Evolutionary conservation across 2,329 filamentous ascomycete species (phyloP).

Genomic region (Volutella citrinella): DNA sequence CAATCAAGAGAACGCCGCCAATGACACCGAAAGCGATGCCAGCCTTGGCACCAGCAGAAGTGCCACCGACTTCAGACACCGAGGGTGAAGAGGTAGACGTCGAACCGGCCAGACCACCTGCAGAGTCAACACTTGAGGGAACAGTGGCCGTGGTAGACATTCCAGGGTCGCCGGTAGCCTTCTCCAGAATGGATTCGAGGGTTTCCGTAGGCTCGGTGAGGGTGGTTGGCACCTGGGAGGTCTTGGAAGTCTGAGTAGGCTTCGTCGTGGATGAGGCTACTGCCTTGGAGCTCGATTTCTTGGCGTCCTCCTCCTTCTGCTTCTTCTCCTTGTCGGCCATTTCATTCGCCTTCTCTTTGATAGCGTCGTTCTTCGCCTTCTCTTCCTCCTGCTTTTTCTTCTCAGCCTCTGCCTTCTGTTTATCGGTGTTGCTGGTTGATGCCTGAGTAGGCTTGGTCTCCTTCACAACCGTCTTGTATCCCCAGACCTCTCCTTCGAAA

Average conservation of each 20-base stretch:
- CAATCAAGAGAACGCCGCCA: constrained; percentile 62
- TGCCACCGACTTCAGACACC: constrained; percentile 15
- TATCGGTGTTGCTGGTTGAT: constrained; percentile 4
- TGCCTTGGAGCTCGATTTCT: constrained; percentile 11
- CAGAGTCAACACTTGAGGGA: constrained; percentile 13
- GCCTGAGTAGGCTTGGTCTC: constrained; percentile 14
- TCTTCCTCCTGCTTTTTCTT: constrained; percentile 2
- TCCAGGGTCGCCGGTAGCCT: constrained; percentile 24
- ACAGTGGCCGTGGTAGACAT: constrained; percentile 7
- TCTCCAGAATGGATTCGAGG: constrained; percentile 28
- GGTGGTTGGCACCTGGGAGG: constrained; percentile 23
- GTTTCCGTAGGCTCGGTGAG: constrained; percentile 25
- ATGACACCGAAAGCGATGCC: constrained; percentile 84
- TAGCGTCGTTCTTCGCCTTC: constrained; percentile 1
- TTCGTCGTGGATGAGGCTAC: constrained; percentile 1
- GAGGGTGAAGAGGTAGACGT: constrained; percentile 18
- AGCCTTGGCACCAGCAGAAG: constrained; percentile 57
- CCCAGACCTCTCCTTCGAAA: constrained; percentile 42
- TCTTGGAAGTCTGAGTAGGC: constrained; percentile 14
- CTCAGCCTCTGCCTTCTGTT: constrained; percentile 5
- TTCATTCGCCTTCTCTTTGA: constrained; percentile 1
- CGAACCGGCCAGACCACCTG: constrained; percentile 17
- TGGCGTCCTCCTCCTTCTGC: constrained; percentile 7
- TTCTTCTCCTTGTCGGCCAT: constrained; percentile 3
- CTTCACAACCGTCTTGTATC: constrained; percentile 36